Conservation (phyloP, 2,329 filamentous ascomycete genomes). For the Clarireedia paspali region DNA sequence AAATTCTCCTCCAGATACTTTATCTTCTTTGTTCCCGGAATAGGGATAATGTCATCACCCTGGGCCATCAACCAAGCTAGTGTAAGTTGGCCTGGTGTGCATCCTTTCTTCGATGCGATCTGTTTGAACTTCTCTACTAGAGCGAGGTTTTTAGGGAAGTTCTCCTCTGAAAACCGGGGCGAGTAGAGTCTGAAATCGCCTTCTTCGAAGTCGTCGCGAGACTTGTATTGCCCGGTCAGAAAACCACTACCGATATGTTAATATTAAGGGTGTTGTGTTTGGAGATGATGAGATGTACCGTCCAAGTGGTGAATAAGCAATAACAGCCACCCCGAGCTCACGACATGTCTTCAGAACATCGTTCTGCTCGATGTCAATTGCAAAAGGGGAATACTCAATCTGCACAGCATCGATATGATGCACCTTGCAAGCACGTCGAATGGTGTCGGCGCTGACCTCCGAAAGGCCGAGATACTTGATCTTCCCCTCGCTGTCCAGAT, state of each 20-base stretch:
- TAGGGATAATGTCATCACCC: slow-evolving; percentile 44
- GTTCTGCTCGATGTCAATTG: slow-evolving; percentile 50
- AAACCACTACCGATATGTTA: slow-evolving; percentile 35
- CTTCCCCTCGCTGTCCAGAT: slow-evolving; percentile 37
- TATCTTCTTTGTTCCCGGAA: slow-evolving; percentile 44
- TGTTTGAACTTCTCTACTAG: slow-evolving; percentile 37
- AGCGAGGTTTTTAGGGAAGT: slow-evolving; percentile 42
- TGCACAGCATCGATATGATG: slow-evolving; percentile 44
- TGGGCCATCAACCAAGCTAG: slow-evolving; percentile 46
- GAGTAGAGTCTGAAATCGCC: slow-evolving; percentile 38
- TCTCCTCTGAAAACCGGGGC: slow-evolving; percentile 42
- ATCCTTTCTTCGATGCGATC: slow-evolving; percentile 42
- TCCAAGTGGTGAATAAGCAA: slow-evolving; percentile 53
- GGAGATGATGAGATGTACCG: not conserved
- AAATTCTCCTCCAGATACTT: slow-evolving; percentile 33
- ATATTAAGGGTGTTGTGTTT: not conserved
- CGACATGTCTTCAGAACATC: slow-evolving; percentile 45
- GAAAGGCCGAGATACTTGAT: slow-evolving; percentile 50
- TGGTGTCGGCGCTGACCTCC: slow-evolving; percentile 40
- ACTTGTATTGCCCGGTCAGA: slow-evolving; percentile 42
- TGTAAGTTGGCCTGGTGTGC: slow-evolving; percentile 42
- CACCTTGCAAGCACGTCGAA: slow-evolving; percentile 43
- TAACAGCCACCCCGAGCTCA: slow-evolving; percentile 48
- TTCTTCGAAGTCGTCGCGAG: slow-evolving; percentile 38
- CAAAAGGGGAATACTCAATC: slow-evolving; percentile 46